These are phyloP conservation scores for Lunasporangiospora selenospora DNA, from an alignment of 192 early-diverging fungal species.

Conservation along the genomic window DNA sequence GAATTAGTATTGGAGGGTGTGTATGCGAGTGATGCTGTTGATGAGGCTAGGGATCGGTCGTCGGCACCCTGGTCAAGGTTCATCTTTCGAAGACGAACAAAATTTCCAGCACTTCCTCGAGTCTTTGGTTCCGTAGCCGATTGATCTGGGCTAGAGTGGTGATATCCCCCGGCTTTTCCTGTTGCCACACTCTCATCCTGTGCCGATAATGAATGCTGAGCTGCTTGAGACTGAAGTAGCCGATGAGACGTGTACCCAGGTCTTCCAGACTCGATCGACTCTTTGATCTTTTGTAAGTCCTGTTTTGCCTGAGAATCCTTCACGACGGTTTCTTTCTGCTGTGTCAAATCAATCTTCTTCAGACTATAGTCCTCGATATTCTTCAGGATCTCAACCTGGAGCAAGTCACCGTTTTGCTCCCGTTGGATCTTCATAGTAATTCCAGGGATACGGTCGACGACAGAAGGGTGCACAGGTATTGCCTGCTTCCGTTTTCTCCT, in stretches of 20 bases:
- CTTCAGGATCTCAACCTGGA: constrained; percentile 43
- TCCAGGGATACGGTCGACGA: constrained; percentile 39
- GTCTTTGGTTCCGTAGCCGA: too few species aligned
- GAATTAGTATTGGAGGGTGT: too few species aligned
- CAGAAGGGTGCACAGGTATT: constrained; percentile 30
- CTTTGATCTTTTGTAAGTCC: constrained; percentile 27
- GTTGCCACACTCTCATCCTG: too few species aligned
- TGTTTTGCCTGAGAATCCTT: constrained; percentile 16
- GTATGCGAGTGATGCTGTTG: too few species aligned
- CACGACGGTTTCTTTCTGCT: not conserved
- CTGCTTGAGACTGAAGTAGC: not conserved
- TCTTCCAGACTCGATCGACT: constrained; percentile 34
- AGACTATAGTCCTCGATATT: constrained; percentile 25
- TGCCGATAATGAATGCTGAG: too few species aligned
- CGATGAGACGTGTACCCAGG: constrained; percentile 16
- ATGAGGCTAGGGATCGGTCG: too few species aligned
- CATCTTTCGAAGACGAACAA: too few species aligned
- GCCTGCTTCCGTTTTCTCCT: constrained; percentile 46
- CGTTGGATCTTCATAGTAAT: constrained; percentile 44
- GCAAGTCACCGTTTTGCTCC: constrained; percentile 17
- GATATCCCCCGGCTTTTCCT: too few species aligned
- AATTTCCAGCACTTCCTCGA: too few species aligned
- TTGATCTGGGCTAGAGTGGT: too few species aligned
- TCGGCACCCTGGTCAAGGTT: too few species aligned
- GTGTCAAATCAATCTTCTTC: not conserved